Evolutionary conservation across 441 rosid species (phyloP).

Genomic region (Hura crepitans): DNA sequence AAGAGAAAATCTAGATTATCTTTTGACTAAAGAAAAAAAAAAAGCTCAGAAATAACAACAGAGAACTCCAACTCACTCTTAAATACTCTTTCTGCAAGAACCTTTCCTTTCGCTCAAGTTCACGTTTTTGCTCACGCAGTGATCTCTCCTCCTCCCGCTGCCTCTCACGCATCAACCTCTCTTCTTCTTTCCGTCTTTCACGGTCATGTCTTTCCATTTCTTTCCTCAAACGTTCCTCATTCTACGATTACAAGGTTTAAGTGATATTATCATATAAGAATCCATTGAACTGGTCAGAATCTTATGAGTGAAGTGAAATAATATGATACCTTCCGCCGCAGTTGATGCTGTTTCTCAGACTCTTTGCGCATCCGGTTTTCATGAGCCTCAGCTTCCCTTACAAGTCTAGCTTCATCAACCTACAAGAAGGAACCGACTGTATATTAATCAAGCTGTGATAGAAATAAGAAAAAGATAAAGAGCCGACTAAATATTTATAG

Average conservation of each 20-base stretch:
- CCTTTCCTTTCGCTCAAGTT: constrained; percentile 89
- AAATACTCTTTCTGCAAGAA: constrained; percentile 75
- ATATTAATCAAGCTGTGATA: constrained; percentile 7
- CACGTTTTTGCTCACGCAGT: constrained; percentile 83
- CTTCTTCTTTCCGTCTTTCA: constrained; percentile 96
- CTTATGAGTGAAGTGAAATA: not conserved
- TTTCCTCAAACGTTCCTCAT: constrained; percentile 75
- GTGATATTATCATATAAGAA: constrained; percentile 20
- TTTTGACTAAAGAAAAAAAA: not conserved
- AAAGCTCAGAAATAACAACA: not conserved
- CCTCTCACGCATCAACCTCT: constrained; percentile 90
- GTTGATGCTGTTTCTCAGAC: constrained; percentile 64
- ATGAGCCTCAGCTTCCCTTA: constrained; percentile 68
- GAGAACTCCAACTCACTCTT: constrained; percentile 44
- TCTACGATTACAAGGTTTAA: constrained; percentile 39
- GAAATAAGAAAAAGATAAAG: constrained; percentile 17
- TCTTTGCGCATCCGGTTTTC: constrained; percentile 70
- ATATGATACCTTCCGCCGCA: constrained; percentile 65
- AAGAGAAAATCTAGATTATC: not conserved
- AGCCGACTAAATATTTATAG: constrained; percentile 11
- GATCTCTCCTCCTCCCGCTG: constrained; percentile 87
- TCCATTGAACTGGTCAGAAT: not conserved
- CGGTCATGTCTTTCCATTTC: constrained; percentile 94
- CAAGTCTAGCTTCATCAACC: constrained; percentile 67
- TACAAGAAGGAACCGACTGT: constrained; percentile 29